A percentile compares a stretch with the other conserved stretches of the same genome.
These are phyloP conservation scores for Thuja plicata DNA, from an alignment of 83 land plant genomes.

Conservation along the genomic window DNA sequence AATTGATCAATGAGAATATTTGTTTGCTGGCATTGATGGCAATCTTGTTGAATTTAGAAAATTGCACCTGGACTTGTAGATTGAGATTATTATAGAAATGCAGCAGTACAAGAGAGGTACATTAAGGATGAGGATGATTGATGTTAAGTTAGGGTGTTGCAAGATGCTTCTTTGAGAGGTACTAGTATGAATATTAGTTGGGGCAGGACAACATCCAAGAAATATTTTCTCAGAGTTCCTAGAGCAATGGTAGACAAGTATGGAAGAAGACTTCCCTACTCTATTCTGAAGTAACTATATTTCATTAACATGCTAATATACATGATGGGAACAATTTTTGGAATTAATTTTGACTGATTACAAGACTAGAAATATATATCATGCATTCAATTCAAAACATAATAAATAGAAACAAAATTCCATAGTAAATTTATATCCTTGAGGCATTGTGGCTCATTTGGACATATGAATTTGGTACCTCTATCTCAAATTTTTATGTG, in stretches of 20 bases:
- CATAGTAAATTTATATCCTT: no score
- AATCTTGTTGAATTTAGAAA: conserved; percentile 89
- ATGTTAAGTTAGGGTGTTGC: not conserved
- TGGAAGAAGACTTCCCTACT: not conserved
- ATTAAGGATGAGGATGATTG: conserved; percentile 67
- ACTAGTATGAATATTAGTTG: not conserved
- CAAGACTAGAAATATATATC: not conserved
- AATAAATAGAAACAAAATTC: no score
- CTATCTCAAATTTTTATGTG: no score
- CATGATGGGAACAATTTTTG: not conserved
- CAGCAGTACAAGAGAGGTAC: conserved; percentile 94
- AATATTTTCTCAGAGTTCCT: not conserved
- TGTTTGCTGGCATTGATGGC: conserved; percentile 80
- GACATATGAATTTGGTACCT: no score
- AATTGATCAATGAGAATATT: conserved; percentile 93
- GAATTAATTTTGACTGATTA: not conserved
- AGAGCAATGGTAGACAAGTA: not conserved
- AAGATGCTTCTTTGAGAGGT: not conserved
- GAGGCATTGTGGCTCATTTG: no score
- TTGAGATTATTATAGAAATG: conserved; percentile 97
- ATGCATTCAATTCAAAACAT: no score
- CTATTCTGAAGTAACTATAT: not conserved
- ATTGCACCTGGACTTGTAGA: conserved; percentile 78
- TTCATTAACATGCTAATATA: not conserved
- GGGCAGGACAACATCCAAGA: not conserved